Evolutionary conservation across 2,329 filamentous ascomycete genomes (phyloP), one percentile per base, ranked within the genome.

Genomic region (Monosporascus sp.): DNA sequence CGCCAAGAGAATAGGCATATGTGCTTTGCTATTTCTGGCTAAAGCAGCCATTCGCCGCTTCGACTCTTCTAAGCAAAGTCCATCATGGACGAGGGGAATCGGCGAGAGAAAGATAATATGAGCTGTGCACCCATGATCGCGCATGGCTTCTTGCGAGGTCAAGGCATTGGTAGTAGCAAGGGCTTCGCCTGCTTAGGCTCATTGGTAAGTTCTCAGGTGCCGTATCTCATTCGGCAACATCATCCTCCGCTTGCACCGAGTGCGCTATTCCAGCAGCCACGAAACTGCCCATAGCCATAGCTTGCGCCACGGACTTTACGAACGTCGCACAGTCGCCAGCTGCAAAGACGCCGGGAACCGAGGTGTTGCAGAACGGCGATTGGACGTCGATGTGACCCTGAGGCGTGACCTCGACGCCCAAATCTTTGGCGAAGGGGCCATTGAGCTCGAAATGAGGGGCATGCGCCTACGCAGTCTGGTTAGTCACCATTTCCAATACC

Each of bases 281-380:
- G 14, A 37, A 54, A 11, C 50, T 53, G 8, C 64, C 64, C 61
- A 65, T 68, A 50, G 55, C 57, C 8, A 60, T 60, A 11, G 66
- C 64, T 25, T 53, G 56, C 3, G 63, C 52, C 46, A 70, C 60
- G 24, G 58, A 50, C 44, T 58, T 61, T 48, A 66, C 25, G 27
- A 56, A 52, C 5, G 65, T 65, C 3, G 63, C 63, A 50, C 70
- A 74, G 63, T 85, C 81, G 0, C 81, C 81, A 1, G 70, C 77
- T 0, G 79, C 79, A 65, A 78, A 82, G 3, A 79, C 75, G 0
- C 81, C 81, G 2, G 66, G 63, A 0, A 80, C 71, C 51, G 63
- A 78, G 3, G 79, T 80, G 61, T 75, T 70, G 41, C 74, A 69
- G 59, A 81, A 78, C 37, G 78, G 77, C 2, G 62, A 57, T 20